Conservation (phyloP, 148 eudicot species). For the Beta vulgaris region DNA sequence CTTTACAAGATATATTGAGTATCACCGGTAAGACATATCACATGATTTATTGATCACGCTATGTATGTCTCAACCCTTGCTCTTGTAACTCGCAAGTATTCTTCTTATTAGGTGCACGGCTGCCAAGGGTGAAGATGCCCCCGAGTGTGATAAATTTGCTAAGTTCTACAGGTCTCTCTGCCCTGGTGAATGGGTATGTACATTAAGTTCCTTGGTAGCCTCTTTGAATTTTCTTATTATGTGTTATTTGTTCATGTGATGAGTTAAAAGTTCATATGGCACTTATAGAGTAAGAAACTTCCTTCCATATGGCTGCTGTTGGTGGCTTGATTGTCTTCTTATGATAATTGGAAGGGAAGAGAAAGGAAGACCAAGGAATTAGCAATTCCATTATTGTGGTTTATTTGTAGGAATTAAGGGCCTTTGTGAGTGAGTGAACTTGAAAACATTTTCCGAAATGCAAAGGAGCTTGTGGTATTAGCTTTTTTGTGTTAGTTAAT, state of each 20-base stretch:
- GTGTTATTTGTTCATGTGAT: neutral
- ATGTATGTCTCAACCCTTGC: neutral
- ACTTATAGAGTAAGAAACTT: neutral
- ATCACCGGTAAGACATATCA: conserved; percentile 62
- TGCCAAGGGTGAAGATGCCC: conserved; percentile 60
- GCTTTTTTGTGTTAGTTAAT: neutral
- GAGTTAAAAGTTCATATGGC: neutral
- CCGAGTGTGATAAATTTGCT: conserved; percentile 59
- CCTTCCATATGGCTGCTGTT: neutral
- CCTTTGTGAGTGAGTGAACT: neutral
- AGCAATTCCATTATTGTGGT: neutral
- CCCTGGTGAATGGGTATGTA: conserved; percentile 64
- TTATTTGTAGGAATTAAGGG: neutral
- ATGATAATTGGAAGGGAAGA: neutral
- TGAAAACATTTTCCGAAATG: neutral
- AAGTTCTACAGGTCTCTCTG: conserved; percentile 54
- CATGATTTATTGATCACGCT: neutral
- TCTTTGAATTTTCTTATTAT: neutral
- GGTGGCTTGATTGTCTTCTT: neutral
- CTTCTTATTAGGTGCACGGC: conserved; percentile 36
- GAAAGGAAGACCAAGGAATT: neutral
- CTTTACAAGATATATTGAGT: conserved; percentile 89
- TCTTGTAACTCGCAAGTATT: neutral
- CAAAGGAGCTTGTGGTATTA: neutral
- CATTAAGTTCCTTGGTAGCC: neutral